These are phyloP conservation scores for Toxoplasma gondii DNA, from an alignment of 169 alveolate species.

Conservation along the genomic window DNA sequence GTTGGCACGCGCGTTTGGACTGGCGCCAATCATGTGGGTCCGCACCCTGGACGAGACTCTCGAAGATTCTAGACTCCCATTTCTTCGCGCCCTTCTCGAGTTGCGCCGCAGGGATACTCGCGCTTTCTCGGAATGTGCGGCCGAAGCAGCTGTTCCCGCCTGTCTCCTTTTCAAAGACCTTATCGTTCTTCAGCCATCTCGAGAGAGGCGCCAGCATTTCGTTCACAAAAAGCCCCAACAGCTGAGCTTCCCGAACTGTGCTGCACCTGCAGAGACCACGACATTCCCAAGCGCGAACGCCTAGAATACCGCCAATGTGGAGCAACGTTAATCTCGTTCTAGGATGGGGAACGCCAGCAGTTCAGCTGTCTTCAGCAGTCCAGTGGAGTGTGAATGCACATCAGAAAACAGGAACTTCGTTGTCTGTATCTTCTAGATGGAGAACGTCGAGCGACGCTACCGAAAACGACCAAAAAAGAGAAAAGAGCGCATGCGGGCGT, in stretches of 20 bases:
- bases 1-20: not conserved
- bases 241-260: slow-evolving; percentile 60
- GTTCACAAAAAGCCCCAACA: slow-evolving; percentile 57
- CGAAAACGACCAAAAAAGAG: too few relatives aligned
- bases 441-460: too few relatives aligned
- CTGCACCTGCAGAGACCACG: slow-evolving; percentile 47
- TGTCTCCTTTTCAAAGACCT: slow-evolving; percentile 36
- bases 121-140: not conserved
- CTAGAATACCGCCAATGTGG: not conserved
- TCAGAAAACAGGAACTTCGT: too few relatives aligned
- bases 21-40: not conserved
- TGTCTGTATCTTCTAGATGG: too few relatives aligned
- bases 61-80: slow-evolving; percentile 60
- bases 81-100: slow-evolving; percentile 54
- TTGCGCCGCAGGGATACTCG: slow-evolving; percentile 21
- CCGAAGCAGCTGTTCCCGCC: slow-evolving; percentile 46
- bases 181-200: slow-evolving; percentile 35
- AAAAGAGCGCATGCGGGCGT: too few relatives aligned
- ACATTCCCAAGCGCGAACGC: not conserved
- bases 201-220: slow-evolving; percentile 48
- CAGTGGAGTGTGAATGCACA: too few relatives aligned
- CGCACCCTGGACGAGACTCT: slow-evolving; percentile 43
- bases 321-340: too few relatives aligned
- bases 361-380: too few relatives aligned
- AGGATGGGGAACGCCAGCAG: too few relatives aligned